These are phyloP conservation scores for Phialophora verrucosa DNA, from an alignment of 2,329 filamentous ascomycete genomes.

Conservation along the genomic window DNA sequence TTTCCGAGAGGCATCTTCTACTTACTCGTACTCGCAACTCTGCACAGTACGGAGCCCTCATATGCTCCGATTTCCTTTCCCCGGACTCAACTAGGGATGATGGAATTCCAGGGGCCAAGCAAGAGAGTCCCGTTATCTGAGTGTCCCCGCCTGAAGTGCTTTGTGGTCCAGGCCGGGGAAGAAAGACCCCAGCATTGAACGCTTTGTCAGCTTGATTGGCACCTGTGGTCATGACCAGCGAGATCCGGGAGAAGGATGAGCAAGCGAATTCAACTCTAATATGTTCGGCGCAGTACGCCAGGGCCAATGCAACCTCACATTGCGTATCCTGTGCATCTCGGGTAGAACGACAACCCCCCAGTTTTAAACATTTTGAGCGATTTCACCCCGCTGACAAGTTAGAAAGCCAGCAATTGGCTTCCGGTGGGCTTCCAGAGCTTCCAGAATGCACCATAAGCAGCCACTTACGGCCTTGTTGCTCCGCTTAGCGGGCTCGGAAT, in stretches of 20 bases:
- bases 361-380: constrained; percentile 4
- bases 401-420: constrained; percentile 1
- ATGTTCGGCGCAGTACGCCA: not conserved
- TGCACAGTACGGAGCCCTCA: no score
- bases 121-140: not conserved
- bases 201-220: not conserved
- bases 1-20: no score
- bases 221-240: not conserved
- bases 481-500: constrained; percentile 7
- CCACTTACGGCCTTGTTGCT: constrained; percentile 9
- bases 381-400: not conserved
- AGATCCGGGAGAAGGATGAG: not conserved
- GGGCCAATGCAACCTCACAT: constrained; percentile 3
- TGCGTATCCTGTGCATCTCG: constrained; percentile 1
- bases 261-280: not conserved
- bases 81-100: not conserved
- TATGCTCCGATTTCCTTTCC: not conserved
- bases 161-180: not conserved
- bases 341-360: not conserved
- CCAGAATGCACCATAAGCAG: constrained; percentile 13
- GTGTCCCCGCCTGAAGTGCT: not conserved
- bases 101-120: not conserved
- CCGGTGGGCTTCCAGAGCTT: constrained; percentile 13
- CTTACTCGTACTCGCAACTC: no score
- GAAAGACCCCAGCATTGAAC: not conserved